Conservation (phyloP, 495 filamentous ascomycete species). For the Xylaria telfairii region DNA sequence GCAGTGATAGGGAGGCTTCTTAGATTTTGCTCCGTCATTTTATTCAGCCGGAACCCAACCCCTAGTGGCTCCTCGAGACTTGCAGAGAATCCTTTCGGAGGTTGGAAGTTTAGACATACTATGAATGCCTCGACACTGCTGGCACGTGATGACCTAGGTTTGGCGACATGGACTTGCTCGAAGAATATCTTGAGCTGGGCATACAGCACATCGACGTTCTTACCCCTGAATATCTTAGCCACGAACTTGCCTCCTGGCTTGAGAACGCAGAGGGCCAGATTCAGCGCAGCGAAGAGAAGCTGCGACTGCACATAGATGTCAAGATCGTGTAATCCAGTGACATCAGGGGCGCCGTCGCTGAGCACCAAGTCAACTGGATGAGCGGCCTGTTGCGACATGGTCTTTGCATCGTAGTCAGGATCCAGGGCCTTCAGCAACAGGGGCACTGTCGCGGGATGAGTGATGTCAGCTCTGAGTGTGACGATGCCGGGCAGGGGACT, state of each 20-base stretch:
- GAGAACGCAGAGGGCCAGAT: constrained; percentile 88
- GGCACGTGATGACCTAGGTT: constrained; percentile 88
- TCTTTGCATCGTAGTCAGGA: constrained; percentile 67
- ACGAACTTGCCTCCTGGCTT: constrained; percentile 94
- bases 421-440: constrained; percentile 85
- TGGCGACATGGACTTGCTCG: constrained; percentile 83
- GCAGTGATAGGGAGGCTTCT: constrained; percentile 48
- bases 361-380: constrained; percentile 90
- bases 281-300: constrained; percentile 90
- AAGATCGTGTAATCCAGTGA: constrained; percentile 94
- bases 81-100: constrained; percentile 65
- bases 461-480: constrained; percentile 92
- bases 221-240: constrained; percentile 94
- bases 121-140: constrained; percentile 97
- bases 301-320: constrained; percentile 98
- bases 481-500: constrained; percentile 89
- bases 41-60: constrained; percentile 57
- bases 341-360: constrained; percentile 94
- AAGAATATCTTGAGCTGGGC: constrained; percentile 92
- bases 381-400: constrained; percentile 53
- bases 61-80: constrained; percentile 72
- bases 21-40: constrained; percentile 46
- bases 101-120: constrained; percentile 86
- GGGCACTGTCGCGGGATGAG: constrained; percentile 92
- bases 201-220: constrained; percentile 90